A percentile compares a stretch with the other conserved stretches of the same genome.
These are phyloP conservation scores for Paracorniculantispora psalliotae DNA, from an alignment of 2,329 filamentous ascomycete species.

Conservation along the genomic window DNA sequence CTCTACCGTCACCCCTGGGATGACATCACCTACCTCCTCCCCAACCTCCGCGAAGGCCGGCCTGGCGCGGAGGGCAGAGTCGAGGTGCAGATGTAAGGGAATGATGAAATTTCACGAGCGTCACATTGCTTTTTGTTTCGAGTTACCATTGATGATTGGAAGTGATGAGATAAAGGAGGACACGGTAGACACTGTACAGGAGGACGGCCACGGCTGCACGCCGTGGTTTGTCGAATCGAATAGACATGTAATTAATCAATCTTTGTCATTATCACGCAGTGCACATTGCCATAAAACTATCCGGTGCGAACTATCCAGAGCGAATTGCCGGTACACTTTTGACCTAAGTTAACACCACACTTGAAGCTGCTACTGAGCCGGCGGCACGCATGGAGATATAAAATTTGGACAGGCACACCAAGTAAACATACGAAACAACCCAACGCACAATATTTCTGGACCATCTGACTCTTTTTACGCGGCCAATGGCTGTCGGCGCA, in stretches of 20 bases:
- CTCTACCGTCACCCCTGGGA: conserved; percentile 99
- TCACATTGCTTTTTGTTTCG: conserved; percentile 22
- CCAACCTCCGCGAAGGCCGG: conserved; percentile 66
- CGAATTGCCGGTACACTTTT: too few relatives aligned
- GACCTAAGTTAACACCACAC: too few relatives aligned
- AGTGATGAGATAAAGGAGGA: conserved; percentile 7
- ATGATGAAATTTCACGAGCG: conserved; percentile 21
- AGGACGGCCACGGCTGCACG: neutral
- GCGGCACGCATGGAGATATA: too few relatives aligned
- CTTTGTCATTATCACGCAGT: neutral
- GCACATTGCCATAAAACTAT: too few relatives aligned
- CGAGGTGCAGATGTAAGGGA: conserved; percentile 70
- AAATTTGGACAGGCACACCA: too few relatives aligned
- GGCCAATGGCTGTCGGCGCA: neutral
- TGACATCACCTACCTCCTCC: conserved; percentile 92
- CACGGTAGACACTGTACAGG: conserved; percentile 10
- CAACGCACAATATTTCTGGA: too few relatives aligned
- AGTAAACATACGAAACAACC: too few relatives aligned
- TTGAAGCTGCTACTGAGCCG: too few relatives aligned
- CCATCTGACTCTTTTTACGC: too few relatives aligned
- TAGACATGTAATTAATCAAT: conserved; percentile 13
- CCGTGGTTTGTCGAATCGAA: conserved; percentile 4
- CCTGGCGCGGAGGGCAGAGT: conserved; percentile 80
- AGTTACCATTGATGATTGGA: conserved; percentile 8
- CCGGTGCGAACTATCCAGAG: too few relatives aligned